These are phyloP conservation scores for Grammothele lineata DNA, from an alignment of 768 basidiomycete species.

Conservation along the genomic window DNA sequence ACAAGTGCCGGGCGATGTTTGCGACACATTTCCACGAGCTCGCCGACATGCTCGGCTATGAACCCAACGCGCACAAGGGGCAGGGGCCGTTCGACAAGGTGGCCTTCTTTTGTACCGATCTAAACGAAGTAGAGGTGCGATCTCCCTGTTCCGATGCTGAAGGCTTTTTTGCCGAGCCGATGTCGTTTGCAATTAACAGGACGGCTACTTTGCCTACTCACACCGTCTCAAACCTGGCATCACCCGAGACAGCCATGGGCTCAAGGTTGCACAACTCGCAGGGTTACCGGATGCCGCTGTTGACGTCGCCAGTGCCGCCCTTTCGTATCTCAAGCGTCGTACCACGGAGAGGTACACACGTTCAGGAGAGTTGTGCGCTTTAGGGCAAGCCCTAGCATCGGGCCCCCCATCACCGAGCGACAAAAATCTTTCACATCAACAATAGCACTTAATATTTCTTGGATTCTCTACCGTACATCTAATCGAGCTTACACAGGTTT, in stretches of 20 bases:
- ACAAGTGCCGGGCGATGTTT: constrained; percentile 82
- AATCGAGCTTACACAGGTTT: too few relatives aligned
- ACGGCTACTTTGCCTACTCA: constrained; percentile 77
- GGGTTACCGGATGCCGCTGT: constrained; percentile 71
- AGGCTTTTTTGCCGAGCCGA: not conserved
- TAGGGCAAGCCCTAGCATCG: too few relatives aligned
- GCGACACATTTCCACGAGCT: constrained; percentile 99
- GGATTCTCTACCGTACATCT: too few relatives aligned
- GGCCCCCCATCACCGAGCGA: too few relatives aligned
- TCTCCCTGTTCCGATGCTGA: too few relatives aligned
- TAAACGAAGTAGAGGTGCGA: constrained; percentile 73
- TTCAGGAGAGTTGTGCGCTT: too few relatives aligned
- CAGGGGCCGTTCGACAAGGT: constrained; percentile 54
- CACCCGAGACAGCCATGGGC: constrained; percentile 85
- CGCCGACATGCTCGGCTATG: constrained; percentile 70
- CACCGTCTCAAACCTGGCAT: constrained; percentile 79
- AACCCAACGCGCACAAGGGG: constrained; percentile 29
- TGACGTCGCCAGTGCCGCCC: constrained; percentile 51
- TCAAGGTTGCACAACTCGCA: constrained; percentile 86
- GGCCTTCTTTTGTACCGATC: constrained; percentile 85
- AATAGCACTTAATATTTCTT: too few relatives aligned
- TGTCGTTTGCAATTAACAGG: constrained; percentile 35
- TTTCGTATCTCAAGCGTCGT: constrained; percentile 34
- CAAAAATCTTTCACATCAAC: too few relatives aligned
- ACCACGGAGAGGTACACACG: not conserved